Conservation (phyloP, 345 rosid species). For the Brassica nigra region DNA sequence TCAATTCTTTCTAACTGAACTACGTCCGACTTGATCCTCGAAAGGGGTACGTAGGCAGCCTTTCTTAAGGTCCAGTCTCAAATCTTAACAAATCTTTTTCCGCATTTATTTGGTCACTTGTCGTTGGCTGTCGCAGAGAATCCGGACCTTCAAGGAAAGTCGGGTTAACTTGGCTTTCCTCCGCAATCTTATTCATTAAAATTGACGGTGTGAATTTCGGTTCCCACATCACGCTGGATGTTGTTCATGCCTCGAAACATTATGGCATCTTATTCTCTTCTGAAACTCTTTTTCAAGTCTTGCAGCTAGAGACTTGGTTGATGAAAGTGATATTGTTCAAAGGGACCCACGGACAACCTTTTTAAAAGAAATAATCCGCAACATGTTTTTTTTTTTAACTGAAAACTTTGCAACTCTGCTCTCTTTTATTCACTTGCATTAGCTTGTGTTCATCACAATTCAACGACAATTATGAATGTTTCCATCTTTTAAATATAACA, state of each 20-base stretch:
- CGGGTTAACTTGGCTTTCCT: no score
- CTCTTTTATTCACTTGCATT: background rate
- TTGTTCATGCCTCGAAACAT: conserved; percentile 51
- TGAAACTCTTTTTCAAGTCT: conserved; percentile 39
- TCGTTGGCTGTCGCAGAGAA: no score
- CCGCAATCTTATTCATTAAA: no score
- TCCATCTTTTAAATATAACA: no score
- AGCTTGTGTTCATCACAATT: background rate
- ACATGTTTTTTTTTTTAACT: background rate
- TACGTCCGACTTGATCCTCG: no score
- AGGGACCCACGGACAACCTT: conserved; percentile 37
- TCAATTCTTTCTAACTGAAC: no score
- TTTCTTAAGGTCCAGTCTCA: no score
- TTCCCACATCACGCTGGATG: background rate
- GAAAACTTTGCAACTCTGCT: background rate
- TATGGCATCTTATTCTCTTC: conserved; percentile 43
- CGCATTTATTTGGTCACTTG: no score
- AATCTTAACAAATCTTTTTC: no score
- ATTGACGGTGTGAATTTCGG: no score
- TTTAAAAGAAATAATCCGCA: background rate
- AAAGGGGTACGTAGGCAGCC: no score
- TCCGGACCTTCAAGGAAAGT: no score
- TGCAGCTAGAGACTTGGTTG: conserved; percentile 35
- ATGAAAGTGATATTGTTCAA: conserved; percentile 19
- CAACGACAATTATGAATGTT: background rate